Base-by-base conservation (phyloP, 257 asterid genomes). In the Solanum peruvianum region DNA sequence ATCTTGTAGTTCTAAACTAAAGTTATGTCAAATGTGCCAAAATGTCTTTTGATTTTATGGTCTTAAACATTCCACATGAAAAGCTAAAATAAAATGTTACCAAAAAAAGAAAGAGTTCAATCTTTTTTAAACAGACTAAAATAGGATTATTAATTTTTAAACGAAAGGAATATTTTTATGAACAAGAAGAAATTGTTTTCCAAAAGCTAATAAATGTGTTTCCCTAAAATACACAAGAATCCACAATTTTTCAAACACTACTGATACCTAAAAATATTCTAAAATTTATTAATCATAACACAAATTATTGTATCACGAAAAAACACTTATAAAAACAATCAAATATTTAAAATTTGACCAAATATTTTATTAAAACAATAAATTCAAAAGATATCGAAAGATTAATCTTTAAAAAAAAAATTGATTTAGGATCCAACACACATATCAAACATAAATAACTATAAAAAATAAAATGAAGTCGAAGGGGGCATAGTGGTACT, bases 341-440 rank as follows among this genome's bases (percentile, higher is more conserved):
- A 15, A 14, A 15, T 2, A 15, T 49, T 2, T 5, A 15, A 6
- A 5, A 15, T 5, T 49, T 49, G 1, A 14, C 18, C 8, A 49
- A 49, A 15, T 15, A 49, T 15, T 9, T 42, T 11, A 11, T 42
- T 42, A 42, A 42, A 42, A 42, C 0, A 41, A 42, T 42, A 10
- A 9, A 9, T 10, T 9, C 3, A 41, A 41, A 9, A 41, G 3
- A 18, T 18, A 7, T 56, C 7, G 20, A 0, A 56, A 56, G 3
- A 23, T 56, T 20, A 18, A 18, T 56, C 4, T 7, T 7, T 18
- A 0, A 3, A 56, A 56, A 7, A 56, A 56, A 56, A 18, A 0
- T 2, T 9, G 0, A 56, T 7, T 6, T 6, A 52, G 4, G 9
- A 52, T 52, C 1, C 9, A 7, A 56, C 1, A 0, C 4, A 0